Base-by-base conservation (phyloP, 257 asterid species). In the Vinca minor region DNA sequence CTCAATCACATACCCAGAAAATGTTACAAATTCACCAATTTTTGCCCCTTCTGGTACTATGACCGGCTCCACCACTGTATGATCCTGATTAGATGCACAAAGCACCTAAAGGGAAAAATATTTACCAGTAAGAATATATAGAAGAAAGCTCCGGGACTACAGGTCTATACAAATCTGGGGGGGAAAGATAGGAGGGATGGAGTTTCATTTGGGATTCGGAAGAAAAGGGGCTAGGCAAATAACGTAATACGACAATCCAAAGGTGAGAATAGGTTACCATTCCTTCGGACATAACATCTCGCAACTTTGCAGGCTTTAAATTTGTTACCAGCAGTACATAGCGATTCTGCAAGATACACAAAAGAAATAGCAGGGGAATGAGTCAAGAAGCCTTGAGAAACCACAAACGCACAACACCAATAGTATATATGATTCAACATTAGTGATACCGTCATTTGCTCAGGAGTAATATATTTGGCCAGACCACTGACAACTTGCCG, bases 401-500 rank as follows among this genome's bases (percentile, higher is more conserved):
- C 29, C 31, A 50, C 12, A 14, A 50, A 72, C 26, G 59, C 41
- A 14, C 35, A n/a, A n/a, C 42, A 35, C 15, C 26, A 36, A 18
- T 14, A 15, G 28, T 39, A 41, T 28, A 49, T 46, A 31, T 45
- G n/a, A 66, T 32, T 45, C 53, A 26, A 44, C 29, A 57, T 64
- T 31, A 67, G 59, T 61, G 80, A 34, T 82, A 93, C 97, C 83
- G 85, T 84, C 58, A 93, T 72, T 73, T 85, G 85, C 62, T 89
- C 98, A 3, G 96, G 98, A 62, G 84, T 84, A 76, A 83, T 80
- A 79, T 77, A 87, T 70, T 93, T 93, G 41, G 96, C 98, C 31
- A 93, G 80, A 62, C 98, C 98, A 76, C 98, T 93, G 59, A 93
- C 98, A 47, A 89, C 98, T 78, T 93, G 98, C 52, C 98, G 81